These are phyloP conservation scores for Arabidopsis hybrid DNA, from an alignment of 441 rosid species.

Conservation along the genomic window DNA sequence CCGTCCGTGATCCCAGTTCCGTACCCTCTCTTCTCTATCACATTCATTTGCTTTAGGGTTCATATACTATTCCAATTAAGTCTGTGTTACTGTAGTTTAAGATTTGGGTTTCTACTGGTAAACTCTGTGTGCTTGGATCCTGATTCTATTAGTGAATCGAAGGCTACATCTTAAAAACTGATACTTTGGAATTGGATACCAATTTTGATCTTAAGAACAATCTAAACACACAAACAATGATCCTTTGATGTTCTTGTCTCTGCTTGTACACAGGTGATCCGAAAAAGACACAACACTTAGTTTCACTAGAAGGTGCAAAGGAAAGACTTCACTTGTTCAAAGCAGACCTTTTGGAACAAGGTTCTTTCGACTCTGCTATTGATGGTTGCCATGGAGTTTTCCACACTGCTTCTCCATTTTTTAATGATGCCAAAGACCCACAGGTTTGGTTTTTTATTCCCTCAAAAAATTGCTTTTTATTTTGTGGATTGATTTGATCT, in stretches of 20 bases:
- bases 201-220: too few species aligned
- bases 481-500: neutral
- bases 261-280: conserved; percentile 38
- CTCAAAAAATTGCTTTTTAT: neutral
- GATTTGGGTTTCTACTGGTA: too few species aligned
- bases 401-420: conserved; percentile 56
- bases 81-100: too few species aligned
- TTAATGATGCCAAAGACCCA: conserved; percentile 43
- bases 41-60: too few species aligned
- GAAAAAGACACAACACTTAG: conserved; percentile 44
- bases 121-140: too few species aligned
- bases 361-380: conserved; percentile 51
- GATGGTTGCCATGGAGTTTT: conserved; percentile 59
- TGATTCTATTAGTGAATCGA: too few species aligned
- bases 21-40: conserved; percentile 16
- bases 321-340: conserved; percentile 47
- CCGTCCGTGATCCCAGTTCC: conserved; percentile 41
- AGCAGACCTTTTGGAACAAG: conserved; percentile 52
- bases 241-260: too few species aligned
- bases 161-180: too few species aligned
- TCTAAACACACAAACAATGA: too few species aligned
- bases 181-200: too few species aligned
- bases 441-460: conserved; percentile 33
- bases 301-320: conserved; percentile 44
- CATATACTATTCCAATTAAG: too few species aligned